Conservation (phyloP, 257 asterid species). For the Solanum okadae region DNA sequence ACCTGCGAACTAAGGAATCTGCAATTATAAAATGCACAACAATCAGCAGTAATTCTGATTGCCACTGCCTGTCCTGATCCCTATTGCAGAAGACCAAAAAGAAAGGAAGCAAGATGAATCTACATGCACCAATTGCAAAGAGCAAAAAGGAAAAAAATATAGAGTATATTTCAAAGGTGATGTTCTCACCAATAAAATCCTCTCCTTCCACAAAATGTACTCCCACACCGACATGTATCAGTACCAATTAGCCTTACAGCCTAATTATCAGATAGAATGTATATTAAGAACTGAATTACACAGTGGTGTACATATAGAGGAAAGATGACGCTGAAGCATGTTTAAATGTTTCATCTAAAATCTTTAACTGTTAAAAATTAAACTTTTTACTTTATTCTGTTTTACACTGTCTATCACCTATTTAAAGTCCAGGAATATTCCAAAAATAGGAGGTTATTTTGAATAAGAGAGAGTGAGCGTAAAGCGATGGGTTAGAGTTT, state of each 20-base stretch:
- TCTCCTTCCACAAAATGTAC: constrained; percentile 79
- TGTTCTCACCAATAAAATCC: constrained; percentile 91
- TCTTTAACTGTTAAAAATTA: not conserved
- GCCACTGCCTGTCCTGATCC: constrained; percentile 99
- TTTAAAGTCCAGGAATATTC: not conserved
- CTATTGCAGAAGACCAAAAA: constrained; percentile 15
- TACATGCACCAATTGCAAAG: not conserved
- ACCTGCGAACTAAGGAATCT: constrained; percentile 97
- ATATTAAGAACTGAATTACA: not conserved
- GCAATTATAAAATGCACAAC: constrained; percentile 83
- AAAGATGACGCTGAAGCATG: not conserved
- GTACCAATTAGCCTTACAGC: constrained; percentile 79
- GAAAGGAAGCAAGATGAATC: not conserved
- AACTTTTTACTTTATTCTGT: not conserved
- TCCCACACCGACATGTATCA: constrained; percentile 90
- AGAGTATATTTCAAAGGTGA: constrained; percentile 74
- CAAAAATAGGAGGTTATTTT: too few species aligned
- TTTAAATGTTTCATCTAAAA: not conserved
- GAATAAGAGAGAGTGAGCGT: too few species aligned
- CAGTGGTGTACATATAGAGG: not conserved
- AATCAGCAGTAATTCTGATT: constrained; percentile 79
- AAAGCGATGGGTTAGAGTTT: too few species aligned
- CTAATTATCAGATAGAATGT: constrained; percentile 4
- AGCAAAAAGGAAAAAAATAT: not conserved
- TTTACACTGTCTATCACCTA: not conserved